These are phyloP conservation scores for Trichoderma harzianum DNA, from an alignment of 2,329 filamentous ascomycete species.

Conservation along the genomic window DNA sequence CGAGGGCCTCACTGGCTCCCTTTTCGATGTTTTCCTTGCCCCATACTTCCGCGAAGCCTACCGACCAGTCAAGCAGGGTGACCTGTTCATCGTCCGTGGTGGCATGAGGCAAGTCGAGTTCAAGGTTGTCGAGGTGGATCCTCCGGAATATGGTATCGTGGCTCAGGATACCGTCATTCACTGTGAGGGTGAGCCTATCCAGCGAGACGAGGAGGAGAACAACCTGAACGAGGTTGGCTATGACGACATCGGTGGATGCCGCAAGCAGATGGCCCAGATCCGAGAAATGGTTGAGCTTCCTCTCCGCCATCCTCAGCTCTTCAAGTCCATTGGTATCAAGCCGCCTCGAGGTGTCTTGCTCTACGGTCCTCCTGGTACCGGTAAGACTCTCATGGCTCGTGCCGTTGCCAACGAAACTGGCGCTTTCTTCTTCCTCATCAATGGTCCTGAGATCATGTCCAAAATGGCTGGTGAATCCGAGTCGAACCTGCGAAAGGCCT, in stretches of 20 bases:
- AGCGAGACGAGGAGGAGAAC: constrained; percentile 98
- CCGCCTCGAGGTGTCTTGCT: constrained; percentile 96
- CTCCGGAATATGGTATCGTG: constrained; percentile 97
- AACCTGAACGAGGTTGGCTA: constrained; percentile 99
- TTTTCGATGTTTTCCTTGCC: constrained; percentile 98
- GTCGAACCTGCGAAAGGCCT: constrained; percentile 97
- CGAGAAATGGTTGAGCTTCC: constrained; percentile 97
- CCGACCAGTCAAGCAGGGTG: constrained; percentile 92
- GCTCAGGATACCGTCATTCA: constrained; percentile 98
- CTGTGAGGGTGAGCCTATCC: constrained; percentile 82
- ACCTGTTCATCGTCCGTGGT: constrained; percentile 94
- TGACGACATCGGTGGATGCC: constrained; percentile 97
- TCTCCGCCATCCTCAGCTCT: constrained; percentile 93
- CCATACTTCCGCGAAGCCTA: constrained; percentile 99
- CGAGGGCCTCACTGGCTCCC: constrained; percentile 92
- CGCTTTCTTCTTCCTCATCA: constrained; percentile 99
- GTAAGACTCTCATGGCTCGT: constrained; percentile 98
- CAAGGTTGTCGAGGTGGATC: constrained; percentile 98
- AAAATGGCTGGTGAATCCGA: constrained; percentile 99
- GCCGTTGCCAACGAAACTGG: constrained; percentile 98
- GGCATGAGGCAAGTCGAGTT: constrained; percentile 99
- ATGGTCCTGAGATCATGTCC: constrained; percentile 99
- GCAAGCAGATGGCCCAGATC: constrained; percentile 99
- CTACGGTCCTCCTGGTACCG: constrained; percentile 94
- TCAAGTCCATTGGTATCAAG: constrained; percentile 99